These are phyloP conservation scores for Lactifluus hygrophoroides DNA, from an alignment of 768 basidiomycete species.

Conservation along the genomic window DNA sequence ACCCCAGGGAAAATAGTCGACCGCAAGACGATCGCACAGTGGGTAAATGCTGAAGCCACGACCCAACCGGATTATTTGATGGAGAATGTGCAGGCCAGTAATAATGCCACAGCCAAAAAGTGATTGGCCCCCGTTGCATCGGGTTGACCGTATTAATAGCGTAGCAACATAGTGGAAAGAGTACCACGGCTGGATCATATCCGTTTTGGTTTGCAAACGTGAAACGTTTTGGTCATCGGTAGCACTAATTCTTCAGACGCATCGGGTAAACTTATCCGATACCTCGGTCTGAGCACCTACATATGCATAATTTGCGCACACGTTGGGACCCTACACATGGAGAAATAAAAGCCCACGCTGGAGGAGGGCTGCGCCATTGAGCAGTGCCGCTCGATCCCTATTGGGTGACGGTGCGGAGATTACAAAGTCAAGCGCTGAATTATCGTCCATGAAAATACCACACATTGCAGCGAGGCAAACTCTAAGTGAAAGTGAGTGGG, in stretches of 20 bases:
- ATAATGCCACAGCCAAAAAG: not conserved
- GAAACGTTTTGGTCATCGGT: not conserved
- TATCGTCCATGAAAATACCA: not conserved
- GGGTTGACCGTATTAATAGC: not conserved
- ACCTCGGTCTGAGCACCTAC: not conserved
- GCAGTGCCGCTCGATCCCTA: not conserved
- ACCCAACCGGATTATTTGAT: not conserved
- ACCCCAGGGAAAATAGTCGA: not conserved
- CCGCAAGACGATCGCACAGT: not conserved
- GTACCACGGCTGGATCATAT: slow-evolving; percentile 1
- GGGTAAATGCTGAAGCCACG: not conserved
- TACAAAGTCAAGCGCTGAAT: not conserved
- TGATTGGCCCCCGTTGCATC: not conserved
- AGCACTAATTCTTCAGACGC: not conserved
- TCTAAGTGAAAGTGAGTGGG: not conserved
- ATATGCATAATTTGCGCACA: not conserved
- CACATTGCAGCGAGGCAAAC: not conserved
- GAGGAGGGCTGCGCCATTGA: not conserved
- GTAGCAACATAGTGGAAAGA: not conserved
- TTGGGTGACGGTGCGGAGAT: not conserved
- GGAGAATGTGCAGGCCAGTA: not conserved
- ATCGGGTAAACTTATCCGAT: not conserved
- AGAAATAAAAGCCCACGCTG: not conserved
- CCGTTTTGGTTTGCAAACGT: not conserved
- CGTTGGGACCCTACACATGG: not conserved